Conservation (phyloP, 495 filamentous ascomycete genomes). For the Durotheca rogersii region DNA sequence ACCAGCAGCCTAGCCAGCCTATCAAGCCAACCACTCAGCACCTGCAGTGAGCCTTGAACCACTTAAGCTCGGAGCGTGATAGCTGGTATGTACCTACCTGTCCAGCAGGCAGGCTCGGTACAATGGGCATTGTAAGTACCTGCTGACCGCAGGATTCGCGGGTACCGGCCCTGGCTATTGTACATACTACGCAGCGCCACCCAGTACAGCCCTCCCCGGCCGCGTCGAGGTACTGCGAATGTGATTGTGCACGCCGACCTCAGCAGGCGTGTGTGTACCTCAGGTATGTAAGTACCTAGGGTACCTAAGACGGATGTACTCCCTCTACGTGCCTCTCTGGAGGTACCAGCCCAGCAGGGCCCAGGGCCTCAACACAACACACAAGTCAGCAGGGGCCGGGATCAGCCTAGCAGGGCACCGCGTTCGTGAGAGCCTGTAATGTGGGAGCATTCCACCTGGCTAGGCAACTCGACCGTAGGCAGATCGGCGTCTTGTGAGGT, state of each 20-base stretch:
- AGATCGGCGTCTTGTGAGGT: slow-evolving; percentile 1
- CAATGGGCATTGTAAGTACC: not conserved
- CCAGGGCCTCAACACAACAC: slow-evolving; percentile 27
- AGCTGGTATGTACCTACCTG: not conserved
- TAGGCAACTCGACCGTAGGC: slow-evolving; percentile 25
- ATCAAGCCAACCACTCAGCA: not conserved
- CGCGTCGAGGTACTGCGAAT: too few species aligned
- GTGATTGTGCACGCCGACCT: too few species aligned
- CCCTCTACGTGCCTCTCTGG: too few species aligned
- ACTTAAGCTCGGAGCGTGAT: too few species aligned
- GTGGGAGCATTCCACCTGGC: slow-evolving; percentile 9
- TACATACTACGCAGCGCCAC: too few species aligned
- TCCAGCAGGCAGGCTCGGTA: too few species aligned
- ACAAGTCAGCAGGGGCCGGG: slow-evolving; percentile 32
- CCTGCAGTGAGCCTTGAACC: not conserved
- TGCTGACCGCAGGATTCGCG: not conserved
- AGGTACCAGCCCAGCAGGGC: not conserved
- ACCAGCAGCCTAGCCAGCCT: too few species aligned
- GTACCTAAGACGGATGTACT: too few species aligned
- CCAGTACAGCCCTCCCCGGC: too few species aligned
- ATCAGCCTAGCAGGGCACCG: slow-evolving; percentile 36
- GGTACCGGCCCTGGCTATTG: too few species aligned
- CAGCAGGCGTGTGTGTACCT: too few species aligned
- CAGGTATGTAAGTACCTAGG: too few species aligned
- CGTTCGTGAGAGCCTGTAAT: slow-evolving; percentile 29